A percentile compares a stretch with the other conserved stretches of the same genome.
Conservation (phyloP, 805 yeast genomes). For the Jamesozyma jinghongensis region DNA sequence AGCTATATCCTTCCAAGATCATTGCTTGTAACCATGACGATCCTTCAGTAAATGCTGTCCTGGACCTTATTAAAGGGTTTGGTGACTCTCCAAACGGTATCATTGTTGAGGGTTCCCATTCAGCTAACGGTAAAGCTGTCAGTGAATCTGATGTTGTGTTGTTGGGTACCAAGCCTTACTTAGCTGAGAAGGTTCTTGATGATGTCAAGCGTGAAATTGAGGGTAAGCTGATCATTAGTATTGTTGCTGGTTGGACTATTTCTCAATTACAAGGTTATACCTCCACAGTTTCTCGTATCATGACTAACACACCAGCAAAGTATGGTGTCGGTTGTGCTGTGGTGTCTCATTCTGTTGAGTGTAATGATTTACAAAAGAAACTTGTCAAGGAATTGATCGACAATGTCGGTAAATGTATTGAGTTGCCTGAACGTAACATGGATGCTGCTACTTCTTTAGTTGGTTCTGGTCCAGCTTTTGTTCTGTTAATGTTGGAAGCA, state of each 20-base stretch:
- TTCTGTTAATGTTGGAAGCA: slow-evolving; percentile 80
- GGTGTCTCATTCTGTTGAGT: slow-evolving; percentile 58
- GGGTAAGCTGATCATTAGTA: slow-evolving; percentile 59
- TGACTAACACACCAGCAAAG: slow-evolving; percentile 96
- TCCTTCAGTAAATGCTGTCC: slow-evolving; percentile 41
- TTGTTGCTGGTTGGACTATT: slow-evolving; percentile 90
- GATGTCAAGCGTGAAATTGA: slow-evolving; percentile 39
- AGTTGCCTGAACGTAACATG: slow-evolving; percentile 83
- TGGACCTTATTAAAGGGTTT: slow-evolving; percentile 38
- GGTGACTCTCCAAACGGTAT: slow-evolving; percentile 37
- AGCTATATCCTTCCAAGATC: slow-evolving; percentile 56
- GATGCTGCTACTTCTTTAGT: slow-evolving; percentile 93
- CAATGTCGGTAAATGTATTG: slow-evolving; percentile 54
- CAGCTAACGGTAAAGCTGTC: slow-evolving; percentile 52
- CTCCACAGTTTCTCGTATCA: slow-evolving; percentile 67
- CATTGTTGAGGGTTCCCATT: slow-evolving; percentile 44
- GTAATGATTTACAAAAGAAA: slow-evolving; percentile 33
- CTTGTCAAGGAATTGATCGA: slow-evolving; percentile 38
- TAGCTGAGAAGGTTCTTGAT: slow-evolving; percentile 53
- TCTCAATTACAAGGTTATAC: slow-evolving; percentile 49
- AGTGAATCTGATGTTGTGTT: slow-evolving; percentile 58
- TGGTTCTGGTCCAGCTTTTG: slow-evolving; percentile 96
- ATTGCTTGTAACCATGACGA: slow-evolving; percentile 56
- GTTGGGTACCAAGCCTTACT: slow-evolving; percentile 82
- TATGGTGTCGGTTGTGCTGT: slow-evolving; percentile 92